These are phyloP conservation scores for Hypomyces rosellus DNA, from an alignment of 2,329 filamentous ascomycete species.

Conservation along the genomic window DNA sequence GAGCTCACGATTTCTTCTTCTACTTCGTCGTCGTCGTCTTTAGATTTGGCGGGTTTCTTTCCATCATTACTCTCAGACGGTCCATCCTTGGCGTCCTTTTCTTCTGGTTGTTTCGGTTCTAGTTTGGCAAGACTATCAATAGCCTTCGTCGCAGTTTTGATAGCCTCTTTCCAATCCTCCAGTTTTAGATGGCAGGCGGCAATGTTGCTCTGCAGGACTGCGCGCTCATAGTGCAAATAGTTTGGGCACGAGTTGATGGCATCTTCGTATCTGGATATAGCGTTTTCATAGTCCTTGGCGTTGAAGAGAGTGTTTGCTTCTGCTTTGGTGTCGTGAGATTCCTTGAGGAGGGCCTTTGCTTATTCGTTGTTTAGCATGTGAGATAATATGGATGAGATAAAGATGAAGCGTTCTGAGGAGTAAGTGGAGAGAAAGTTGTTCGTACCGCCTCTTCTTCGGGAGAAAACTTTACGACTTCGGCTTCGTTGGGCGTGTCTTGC, in stretches of 20 bases:
- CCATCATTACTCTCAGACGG: not conserved
- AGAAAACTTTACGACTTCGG: constrained; percentile 35
- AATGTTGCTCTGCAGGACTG: constrained; percentile 83
- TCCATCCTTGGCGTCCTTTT: constrained; percentile 12
- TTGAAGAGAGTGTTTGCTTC: constrained; percentile 77
- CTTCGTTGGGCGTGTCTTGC: constrained; percentile 7
- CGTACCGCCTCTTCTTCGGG: constrained; percentile 53
- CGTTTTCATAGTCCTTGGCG: constrained; percentile 63
- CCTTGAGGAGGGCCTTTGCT: constrained; percentile 55
- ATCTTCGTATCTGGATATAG: constrained; percentile 75
- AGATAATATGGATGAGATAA: not conserved
- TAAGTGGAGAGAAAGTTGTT: not conserved
- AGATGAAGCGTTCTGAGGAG: not conserved
- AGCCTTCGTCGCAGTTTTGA: constrained; percentile 65
- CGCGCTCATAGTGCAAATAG: constrained; percentile 82
- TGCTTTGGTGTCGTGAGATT: constrained; percentile 67
- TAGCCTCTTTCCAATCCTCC: constrained; percentile 76
- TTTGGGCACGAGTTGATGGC: constrained; percentile 73
- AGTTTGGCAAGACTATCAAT: constrained; percentile 66
- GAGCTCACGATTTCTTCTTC: constrained; percentile 56
- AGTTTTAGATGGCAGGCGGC: constrained; percentile 83
- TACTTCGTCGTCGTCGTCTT: constrained; percentile 40
- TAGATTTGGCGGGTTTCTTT: constrained; percentile 31
- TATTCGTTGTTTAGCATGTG: not conserved
- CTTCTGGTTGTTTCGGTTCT: constrained; percentile 23